Percentiles rank a stretch among this genome's conserved stretches.
Evolutionary conservation across 2,329 filamentous ascomycete species (phyloP).

Genomic region (Claviceps citrina): DNA sequence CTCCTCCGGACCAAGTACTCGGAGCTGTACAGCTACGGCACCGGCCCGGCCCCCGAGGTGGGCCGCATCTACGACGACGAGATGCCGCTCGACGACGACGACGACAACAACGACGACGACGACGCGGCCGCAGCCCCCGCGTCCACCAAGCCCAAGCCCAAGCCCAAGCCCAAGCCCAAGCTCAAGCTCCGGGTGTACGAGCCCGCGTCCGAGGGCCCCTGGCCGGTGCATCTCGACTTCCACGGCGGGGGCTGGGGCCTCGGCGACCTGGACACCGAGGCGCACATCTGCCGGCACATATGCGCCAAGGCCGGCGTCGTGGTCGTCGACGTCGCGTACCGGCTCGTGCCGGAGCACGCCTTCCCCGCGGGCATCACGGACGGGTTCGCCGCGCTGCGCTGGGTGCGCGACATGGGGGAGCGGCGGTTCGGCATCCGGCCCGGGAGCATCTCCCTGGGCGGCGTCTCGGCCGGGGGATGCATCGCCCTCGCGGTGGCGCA

Average conservation of each 20-base stretch:
- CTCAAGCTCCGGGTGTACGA: conserved; percentile 28
- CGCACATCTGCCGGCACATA: conserved; percentile 32
- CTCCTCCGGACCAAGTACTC: conserved; percentile 27
- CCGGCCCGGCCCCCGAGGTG: conserved; percentile 25
- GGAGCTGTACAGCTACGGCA: conserved; percentile 28
- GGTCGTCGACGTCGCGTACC: conserved; percentile 37
- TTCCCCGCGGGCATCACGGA: conserved; percentile 35
- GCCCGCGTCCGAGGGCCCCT: conserved; percentile 23
- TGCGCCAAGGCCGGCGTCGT: conserved; percentile 26
- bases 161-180: too few species aligned
- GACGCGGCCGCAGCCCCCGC: conserved; percentile 12
- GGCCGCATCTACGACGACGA: conserved; percentile 23
- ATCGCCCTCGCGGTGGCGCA: conserved; percentile 24
- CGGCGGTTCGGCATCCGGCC: conserved; percentile 23
- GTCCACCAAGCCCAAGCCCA: too few species aligned
- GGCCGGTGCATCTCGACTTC: conserved; percentile 33
- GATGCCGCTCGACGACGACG: conserved; percentile 19
- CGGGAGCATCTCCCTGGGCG: conserved; percentile 26
- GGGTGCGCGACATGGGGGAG: conserved; percentile 21
- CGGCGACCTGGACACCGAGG: conserved; percentile 33
- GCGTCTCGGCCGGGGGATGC: conserved; percentile 29
- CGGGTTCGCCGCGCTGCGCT: conserved; percentile 29
- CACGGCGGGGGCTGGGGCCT: conserved; percentile 36
- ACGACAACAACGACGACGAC: conserved; percentile 16
- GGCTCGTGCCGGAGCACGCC: conserved; percentile 32